A percentile compares a stretch with the other conserved stretches of the same genome.
Conservation (phyloP, 2,329 filamentous ascomycete genomes). For the Mycosphaerella sp. region DNA sequence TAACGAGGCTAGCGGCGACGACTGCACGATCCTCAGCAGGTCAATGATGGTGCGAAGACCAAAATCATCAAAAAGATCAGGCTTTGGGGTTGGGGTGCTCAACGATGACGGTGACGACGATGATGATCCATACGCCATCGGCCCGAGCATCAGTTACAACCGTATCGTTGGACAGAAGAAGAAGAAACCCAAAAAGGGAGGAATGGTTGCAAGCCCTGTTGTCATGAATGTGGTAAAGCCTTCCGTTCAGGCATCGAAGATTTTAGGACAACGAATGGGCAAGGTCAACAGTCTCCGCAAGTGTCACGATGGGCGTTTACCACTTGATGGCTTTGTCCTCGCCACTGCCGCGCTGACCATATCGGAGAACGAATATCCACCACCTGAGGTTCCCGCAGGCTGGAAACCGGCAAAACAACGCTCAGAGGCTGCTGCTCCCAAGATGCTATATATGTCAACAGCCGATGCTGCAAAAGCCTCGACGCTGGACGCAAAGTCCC, state of each 20-base stretch:
- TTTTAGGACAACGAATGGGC: slow-evolving; percentile 31
- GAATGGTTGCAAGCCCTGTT: slow-evolving; percentile 24
- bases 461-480: slow-evolving; percentile 73
- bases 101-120: slow-evolving; percentile 95
- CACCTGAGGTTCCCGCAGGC: slow-evolving; percentile 61
- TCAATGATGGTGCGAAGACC: slow-evolving; percentile 32
- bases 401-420: slow-evolving; percentile 59
- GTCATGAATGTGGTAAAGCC: slow-evolving; percentile 36
- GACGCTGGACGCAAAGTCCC: slow-evolving; percentile 64
- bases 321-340: slow-evolving; percentile 73
- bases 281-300: slow-evolving; percentile 51
- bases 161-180: slow-evolving; percentile 74
- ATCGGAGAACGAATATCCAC: slow-evolving; percentile 51
- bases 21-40: slow-evolving; percentile 28
- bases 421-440: slow-evolving; percentile 22
- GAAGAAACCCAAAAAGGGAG: slow-evolving; percentile 49
- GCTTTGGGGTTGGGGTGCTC: slow-evolving; percentile 79
- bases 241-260: slow-evolving; percentile 71
- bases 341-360: slow-evolving; percentile 43
- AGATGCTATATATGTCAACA: slow-evolving; percentile 55
- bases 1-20: slow-evolving; percentile 26
- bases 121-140: slow-evolving; percentile 88
- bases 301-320: slow-evolving; percentile 76
- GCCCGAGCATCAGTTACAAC: slow-evolving; percentile 84
- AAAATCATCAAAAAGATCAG: slow-evolving; percentile 55